Percentiles rank a stretch among this genome's conserved stretches.
These are phyloP conservation scores for Diplodia scrobiculata DNA, from an alignment of 2,329 filamentous ascomycete genomes.

Conservation along the genomic window DNA sequence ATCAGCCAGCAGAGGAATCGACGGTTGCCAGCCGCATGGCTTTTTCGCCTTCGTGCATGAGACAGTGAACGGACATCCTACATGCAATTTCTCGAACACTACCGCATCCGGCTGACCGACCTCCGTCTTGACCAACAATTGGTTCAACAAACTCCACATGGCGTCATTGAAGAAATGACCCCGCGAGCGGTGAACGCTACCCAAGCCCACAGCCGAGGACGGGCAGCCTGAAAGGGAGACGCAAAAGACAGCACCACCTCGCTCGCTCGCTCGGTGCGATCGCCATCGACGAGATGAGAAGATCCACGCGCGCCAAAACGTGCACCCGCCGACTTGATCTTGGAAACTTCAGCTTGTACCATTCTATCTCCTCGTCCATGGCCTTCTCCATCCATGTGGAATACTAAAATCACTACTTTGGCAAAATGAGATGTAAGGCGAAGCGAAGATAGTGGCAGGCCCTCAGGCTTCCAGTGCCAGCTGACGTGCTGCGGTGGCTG, in stretches of 20 bases:
- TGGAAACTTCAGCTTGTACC: constrained; percentile 24
- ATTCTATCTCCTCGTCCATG: constrained; percentile 17
- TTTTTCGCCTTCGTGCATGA: no score
- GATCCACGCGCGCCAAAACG: neutral
- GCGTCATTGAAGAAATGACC: neutral
- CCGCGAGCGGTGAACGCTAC: neutral
- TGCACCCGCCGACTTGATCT: neutral
- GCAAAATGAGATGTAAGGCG: constrained; percentile 20
- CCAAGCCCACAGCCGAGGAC: neutral
- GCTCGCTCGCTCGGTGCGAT: neutral
- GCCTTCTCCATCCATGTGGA: constrained; percentile 1
- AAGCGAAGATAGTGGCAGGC: constrained; percentile 19
- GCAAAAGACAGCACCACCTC: neutral
- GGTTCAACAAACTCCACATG: neutral
- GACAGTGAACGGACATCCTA: no score
- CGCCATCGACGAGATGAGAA: neutral
- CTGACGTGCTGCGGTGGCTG: constrained; percentile 15
- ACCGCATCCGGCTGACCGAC: neutral
- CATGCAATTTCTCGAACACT: neutral
- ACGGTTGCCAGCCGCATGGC: no score
- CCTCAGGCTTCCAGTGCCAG: constrained; percentile 3
- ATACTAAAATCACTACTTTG: constrained; percentile 27
- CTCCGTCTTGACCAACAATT: neutral
- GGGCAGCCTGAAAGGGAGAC: neutral
- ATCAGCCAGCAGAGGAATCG: no score